Evolutionary conservation across 2,329 filamentous ascomycete species (phyloP).

Genomic region (Fusarium ambrosium): DNA sequence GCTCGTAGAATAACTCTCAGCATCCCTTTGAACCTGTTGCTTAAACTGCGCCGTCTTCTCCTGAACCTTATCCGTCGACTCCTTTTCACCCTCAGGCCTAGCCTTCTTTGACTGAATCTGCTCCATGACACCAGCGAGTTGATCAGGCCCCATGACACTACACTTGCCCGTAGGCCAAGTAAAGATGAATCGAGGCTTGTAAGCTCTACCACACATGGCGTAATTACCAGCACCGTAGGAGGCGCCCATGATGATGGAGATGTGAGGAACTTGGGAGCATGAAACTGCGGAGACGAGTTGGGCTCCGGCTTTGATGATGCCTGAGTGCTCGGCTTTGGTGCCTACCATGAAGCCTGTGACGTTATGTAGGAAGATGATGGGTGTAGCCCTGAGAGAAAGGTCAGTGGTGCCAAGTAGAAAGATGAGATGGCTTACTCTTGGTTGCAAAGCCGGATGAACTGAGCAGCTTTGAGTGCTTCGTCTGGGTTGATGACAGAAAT

Average conservation of each 20-base stretch:
- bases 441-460: background rate
- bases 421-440: background rate
- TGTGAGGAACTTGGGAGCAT: conserved; percentile 59
- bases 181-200: conserved; percentile 9
- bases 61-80: background rate
- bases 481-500: conserved; percentile 1
- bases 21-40: conserved; percentile 36
- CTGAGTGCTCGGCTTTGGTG: conserved; percentile 57
- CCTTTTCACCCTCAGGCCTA: background rate
- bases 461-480: background rate
- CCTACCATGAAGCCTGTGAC: conserved; percentile 65
- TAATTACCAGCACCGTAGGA: conserved; percentile 51
- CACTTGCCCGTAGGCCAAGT: conserved; percentile 41
- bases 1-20: conserved; percentile 41
- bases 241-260: conserved; percentile 59
- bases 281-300: conserved; percentile 60
- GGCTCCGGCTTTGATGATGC: conserved; percentile 60
- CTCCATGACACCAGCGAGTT: conserved; percentile 44
- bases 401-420: background rate
- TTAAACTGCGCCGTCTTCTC: conserved; percentile 43
- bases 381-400: conserved; percentile 47
- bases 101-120: conserved; percentile 23
- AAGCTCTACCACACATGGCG: background rate
- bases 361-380: conserved; percentile 62
- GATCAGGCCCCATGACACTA: conserved; percentile 45